Evolutionary conservation across 768 basidiomycete genomes (phyloP), one percentile per base, ranked within the genome.

Genomic region (Russula griseocarnosa): DNA sequence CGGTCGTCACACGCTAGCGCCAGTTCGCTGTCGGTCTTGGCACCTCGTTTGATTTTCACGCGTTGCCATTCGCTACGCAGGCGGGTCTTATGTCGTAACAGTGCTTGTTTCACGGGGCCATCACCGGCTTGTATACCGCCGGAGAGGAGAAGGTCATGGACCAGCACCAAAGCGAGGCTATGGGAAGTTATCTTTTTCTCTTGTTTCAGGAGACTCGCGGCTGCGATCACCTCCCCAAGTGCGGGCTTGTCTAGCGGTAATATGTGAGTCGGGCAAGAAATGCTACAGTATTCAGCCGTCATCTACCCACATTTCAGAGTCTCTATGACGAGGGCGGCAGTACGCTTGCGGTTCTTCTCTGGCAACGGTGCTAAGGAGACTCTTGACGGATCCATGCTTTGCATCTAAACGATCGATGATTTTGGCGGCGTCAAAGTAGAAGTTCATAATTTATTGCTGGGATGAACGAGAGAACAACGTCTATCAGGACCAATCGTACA

Each of bases 311-410:
- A 98, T 82, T 97, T 98, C 53, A 98, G 78, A 0, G 94, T 96
- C 77, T 97, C 92, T 59, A 98, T 94, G 36, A 98, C 86, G 42
- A 97, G 84, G 10, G 92, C 92, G 38, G 91, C 83, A 6, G 86
- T 87, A 58, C 92, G 81, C 71, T 90, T 90, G 71, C 88, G 82
- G 68, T 82, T 81, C 75, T 87, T 86, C 72, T 87, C 84, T 30
- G 89, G 84, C 32, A 94, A 78, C n/a, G 60, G 84, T 82, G 22
- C 84, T 84, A 47, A 96, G 77, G 38, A 93, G 75, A 59, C 94
- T 83, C 72, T 96, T 94, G 71, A 98, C 89, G 16, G 92, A 95
- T n/a, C 94, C 94, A 74, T 93, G 82, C 73, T 89, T 94, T 50
- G 85, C 82, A 73, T 95, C 90, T 63, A 98, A 81, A 69, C 86